Evolutionary conservation across 139 green algal species (phyloP).

Genomic region (Picochlorum sp.): DNA sequence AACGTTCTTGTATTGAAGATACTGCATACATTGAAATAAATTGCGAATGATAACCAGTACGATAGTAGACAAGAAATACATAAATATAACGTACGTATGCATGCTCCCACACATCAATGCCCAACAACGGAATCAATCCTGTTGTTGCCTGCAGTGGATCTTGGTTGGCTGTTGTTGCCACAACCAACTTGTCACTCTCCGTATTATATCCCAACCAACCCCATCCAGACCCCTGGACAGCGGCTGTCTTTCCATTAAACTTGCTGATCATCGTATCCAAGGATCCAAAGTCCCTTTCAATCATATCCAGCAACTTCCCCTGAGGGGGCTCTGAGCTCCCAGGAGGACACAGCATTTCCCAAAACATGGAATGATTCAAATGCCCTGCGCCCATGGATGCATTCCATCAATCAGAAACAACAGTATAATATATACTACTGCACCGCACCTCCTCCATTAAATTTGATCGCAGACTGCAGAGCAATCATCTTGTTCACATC

Average conservation of each 20-base stretch:
- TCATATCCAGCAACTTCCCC: slow-evolving; percentile 62
- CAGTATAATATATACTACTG: neutral
- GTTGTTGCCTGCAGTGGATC: slow-evolving; percentile 51
- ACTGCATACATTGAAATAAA: neutral
- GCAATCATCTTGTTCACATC: slow-evolving; percentile 71
- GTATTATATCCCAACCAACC: slow-evolving; percentile 89
- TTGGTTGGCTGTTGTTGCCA: slow-evolving; percentile 84
- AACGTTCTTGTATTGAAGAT: slow-evolving; percentile 91
- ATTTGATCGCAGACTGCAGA: slow-evolving; percentile 84
- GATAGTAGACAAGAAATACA: no score
- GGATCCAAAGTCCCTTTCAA: slow-evolving; percentile 82
- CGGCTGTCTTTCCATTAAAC: slow-evolving; percentile 71
- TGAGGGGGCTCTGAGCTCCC: slow-evolving; percentile 71
- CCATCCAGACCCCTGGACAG: slow-evolving; percentile 91
- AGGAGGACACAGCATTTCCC: slow-evolving; percentile 76
- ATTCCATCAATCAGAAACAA: neutral
- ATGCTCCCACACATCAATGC: slow-evolving; percentile 92
- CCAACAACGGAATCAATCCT: slow-evolving; percentile 81
- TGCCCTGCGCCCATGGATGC: slow-evolving; percentile 58
- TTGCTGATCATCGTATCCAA: slow-evolving; percentile 67
- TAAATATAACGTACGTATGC: slow-evolving; percentile 24
- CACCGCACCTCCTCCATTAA: slow-evolving; percentile 83
- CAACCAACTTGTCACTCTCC: slow-evolving; percentile 48
- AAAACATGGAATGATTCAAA: slow-evolving; percentile 97
- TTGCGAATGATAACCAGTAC: no score